phyloP scores from a whole-genome alignment of 305 asterid species.

The Coffea humblotiana region DNA sequence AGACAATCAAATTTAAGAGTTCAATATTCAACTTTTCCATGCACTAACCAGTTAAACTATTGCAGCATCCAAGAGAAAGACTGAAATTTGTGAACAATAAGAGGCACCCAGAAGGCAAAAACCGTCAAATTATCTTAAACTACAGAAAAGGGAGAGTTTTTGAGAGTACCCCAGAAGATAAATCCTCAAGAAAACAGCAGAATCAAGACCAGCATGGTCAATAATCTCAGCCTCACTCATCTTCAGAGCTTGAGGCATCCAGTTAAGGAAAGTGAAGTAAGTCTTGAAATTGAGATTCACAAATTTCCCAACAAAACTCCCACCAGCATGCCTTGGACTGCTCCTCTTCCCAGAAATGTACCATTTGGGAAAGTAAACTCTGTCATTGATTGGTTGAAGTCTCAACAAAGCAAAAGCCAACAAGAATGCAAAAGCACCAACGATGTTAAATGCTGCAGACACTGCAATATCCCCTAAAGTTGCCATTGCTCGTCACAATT shows the following conservation, averaged over 20 bases:
- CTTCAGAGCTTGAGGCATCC: conserved; percentile 98
- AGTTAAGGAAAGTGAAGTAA: conserved; percentile 82
- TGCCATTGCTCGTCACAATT: conserved; percentile 52
- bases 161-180: conserved; percentile 41
- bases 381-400: conserved; percentile 87
- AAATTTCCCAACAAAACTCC: conserved; percentile 70
- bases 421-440: conserved; percentile 72
- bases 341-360: conserved; percentile 78
- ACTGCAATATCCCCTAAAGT: conserved; percentile 82
- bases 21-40: neutral
- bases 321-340: conserved; percentile 44
- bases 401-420: conserved; percentile 87
- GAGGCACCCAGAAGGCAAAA: neutral
- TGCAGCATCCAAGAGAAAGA: neutral
- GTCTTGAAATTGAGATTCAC: conserved; percentile 72
- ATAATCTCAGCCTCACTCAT: conserved; percentile 85
- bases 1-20: neutral
- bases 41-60: neutral
- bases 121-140: neutral
- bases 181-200: conserved; percentile 65
- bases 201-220: conserved; percentile 91
- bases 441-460: conserved; percentile 76
- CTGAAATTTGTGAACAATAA: neutral
- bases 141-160: neutral
- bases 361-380: conserved; percentile 93